Percentiles rank a stretch among this genome's conserved stretches.
Evolutionary conservation across 768 basidiomycete species (phyloP).

Genomic region (Podaxis sp.): DNA sequence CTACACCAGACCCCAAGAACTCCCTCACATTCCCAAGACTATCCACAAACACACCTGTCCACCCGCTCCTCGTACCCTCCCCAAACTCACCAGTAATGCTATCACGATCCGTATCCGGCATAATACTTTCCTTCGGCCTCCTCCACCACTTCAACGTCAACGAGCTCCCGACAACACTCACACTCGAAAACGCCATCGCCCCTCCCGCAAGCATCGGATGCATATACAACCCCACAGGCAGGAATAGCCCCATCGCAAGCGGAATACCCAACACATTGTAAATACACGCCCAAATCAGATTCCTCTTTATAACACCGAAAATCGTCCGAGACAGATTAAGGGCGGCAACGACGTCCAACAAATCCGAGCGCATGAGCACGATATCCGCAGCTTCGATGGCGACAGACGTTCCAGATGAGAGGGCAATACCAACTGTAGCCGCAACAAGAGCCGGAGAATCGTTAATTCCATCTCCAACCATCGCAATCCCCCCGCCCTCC

Average conservation of each 20-base stretch:
- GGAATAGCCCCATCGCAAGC: slow-evolving; percentile 94
- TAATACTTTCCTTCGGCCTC: slow-evolving; percentile 65
- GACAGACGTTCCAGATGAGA: slow-evolving; percentile 94
- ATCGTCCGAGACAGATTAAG: slow-evolving; percentile 88
- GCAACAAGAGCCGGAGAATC: slow-evolving; percentile 97
- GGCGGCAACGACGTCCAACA: slow-evolving; percentile 96
- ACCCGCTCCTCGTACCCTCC: slow-evolving; percentile 34
- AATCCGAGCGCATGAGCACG: slow-evolving; percentile 95
- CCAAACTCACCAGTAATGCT: slow-evolving; percentile 26
- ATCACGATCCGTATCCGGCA: slow-evolving; percentile 62
- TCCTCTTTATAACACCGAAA: slow-evolving; percentile 87
- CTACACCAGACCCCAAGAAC: slow-evolving; percentile 31
- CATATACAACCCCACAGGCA: slow-evolving; percentile 89
- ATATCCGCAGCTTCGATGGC: slow-evolving; percentile 98
- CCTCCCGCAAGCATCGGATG: slow-evolving; percentile 99
- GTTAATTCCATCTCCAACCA: slow-evolving; percentile 99
- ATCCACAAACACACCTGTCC: slow-evolving; percentile 49
- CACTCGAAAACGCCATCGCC: slow-evolving; percentile 97
- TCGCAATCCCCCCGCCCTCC: slow-evolving; percentile 76
- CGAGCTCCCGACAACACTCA: slow-evolving; percentile 91
- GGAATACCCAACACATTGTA: slow-evolving; percentile 95
- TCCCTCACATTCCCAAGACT: slow-evolving; percentile 44
- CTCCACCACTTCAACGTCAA: slow-evolving; percentile 85
- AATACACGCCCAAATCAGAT: slow-evolving; percentile 94
- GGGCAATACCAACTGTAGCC: slow-evolving; percentile 93